Evolutionary conservation across 257 asterid genomes (phyloP), one percentile per base, ranked within the genome.

Genomic region (Solanum verrucosum): DNA sequence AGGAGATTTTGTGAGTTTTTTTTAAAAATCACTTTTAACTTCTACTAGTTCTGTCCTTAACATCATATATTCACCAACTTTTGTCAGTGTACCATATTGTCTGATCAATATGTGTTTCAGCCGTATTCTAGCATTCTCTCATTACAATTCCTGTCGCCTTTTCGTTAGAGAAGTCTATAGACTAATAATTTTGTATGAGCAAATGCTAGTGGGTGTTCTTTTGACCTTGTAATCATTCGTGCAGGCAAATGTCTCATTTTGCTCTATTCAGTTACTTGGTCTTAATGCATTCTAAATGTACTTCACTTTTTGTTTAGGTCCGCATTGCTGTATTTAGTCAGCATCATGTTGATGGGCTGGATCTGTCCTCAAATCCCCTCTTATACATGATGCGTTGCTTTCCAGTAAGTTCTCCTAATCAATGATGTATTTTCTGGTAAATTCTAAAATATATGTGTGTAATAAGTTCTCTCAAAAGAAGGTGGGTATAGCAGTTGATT

Each of bases 311-410:
- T 65, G 87, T 91, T 82, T 91, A 96, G 99, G 99, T 96, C 60
- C 98, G 99, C 52, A 96, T 96, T 90, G 98, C 99, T 77, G 99
- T 96, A 87, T 95, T 96, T 90, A 96, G 93, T 89, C 99, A 96
- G 94, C 99, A 96, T 87, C 99, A 97, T 60, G 99, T 97, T 81
- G 99, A 97, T 89, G 99, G 99, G 73, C 94, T 97, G 20, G 99
- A 97, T 90, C 99, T 97, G 88, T 93, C 99, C 85, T 97, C 99
- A n/a, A 96, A 97, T 90, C 99, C 99, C 46, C 98, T 97, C 89
- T 93, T 96, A 56, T 97, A 96, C 88, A 93, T 97, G 99, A 97
- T 97, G 99, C 99, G 98, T 88, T 97, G 99, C 92, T 97, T 96
- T 91, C 99, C 99, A 89, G 99, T 97, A 93, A 93, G 90, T 90